Percentiles rank a stretch among this genome's conserved stretches.
Conservation (phyloP, 2,329 filamentous ascomycete species). For the Curvularia spicifera region DNA sequence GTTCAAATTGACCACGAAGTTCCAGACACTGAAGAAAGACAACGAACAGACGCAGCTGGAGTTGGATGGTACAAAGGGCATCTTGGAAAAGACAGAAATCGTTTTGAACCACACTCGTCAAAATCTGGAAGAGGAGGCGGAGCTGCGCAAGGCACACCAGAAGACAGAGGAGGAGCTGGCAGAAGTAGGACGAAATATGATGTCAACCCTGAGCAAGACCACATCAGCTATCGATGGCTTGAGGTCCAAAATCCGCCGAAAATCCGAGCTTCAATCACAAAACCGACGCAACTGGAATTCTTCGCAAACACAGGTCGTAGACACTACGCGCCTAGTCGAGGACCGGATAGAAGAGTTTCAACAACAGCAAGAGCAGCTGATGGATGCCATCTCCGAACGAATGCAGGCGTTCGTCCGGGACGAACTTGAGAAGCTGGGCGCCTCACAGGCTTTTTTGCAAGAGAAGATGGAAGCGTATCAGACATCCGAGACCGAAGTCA, state of each 20-base stretch:
- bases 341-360: constrained; percentile 75
- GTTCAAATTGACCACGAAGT: constrained; percentile 82
- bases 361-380: constrained; percentile 72
- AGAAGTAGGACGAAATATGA: constrained; percentile 74
- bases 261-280: constrained; percentile 78
- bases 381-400: constrained; percentile 69
- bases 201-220: constrained; percentile 78
- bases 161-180: constrained; percentile 80
- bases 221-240: constrained; percentile 81
- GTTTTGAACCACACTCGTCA: constrained; percentile 79
- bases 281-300: constrained; percentile 82
- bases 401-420: constrained; percentile 79
- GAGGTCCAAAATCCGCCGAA: constrained; percentile 84
- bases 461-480: constrained; percentile 72
- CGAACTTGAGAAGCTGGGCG: constrained; percentile 74
- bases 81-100: constrained; percentile 87
- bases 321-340: constrained; percentile 80
- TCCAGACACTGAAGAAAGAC: constrained; percentile 87
- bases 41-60: constrained; percentile 76
- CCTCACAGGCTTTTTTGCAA: constrained; percentile 73
- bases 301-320: constrained; percentile 75
- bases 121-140: constrained; percentile 77
- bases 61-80: constrained; percentile 78
- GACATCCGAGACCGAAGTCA: constrained; percentile 70
- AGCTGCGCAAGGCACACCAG: constrained; percentile 82